phyloP scores from a whole-genome alignment of 2,329 filamentous ascomycete species.

The Scolecobasidium constrictum region DNA sequence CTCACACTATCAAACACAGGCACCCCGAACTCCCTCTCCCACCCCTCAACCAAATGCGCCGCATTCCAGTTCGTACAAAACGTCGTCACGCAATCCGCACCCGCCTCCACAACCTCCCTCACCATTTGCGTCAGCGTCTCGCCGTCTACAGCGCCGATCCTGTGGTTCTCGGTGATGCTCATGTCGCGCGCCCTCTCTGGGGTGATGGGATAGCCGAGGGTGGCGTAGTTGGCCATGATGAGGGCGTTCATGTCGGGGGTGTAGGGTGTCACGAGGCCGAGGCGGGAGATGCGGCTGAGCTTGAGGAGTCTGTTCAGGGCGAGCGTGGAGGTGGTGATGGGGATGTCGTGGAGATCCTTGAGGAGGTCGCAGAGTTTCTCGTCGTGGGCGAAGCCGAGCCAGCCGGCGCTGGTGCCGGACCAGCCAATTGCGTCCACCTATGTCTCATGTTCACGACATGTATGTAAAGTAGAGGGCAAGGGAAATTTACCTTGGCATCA shows the following conservation, averaged over 20 bases:
- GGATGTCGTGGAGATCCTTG: slow-evolving; percentile 24
- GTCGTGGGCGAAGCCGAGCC: slow-evolving; percentile 22
- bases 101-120: slow-evolving; percentile 17
- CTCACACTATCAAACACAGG: slow-evolving; percentile 32
- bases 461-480: background rate
- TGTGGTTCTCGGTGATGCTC: slow-evolving; percentile 25
- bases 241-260: slow-evolving; percentile 27
- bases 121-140: slow-evolving; percentile 20
- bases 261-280: slow-evolving; percentile 34
- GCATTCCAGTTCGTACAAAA: slow-evolving; percentile 35
- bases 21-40: slow-evolving; percentile 27
- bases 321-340: slow-evolving; percentile 30
- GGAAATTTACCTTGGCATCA: slow-evolving; percentile 13
- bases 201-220: slow-evolving; percentile 22
- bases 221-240: slow-evolving; percentile 25
- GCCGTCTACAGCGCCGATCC: slow-evolving; percentile 26
- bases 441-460: background rate
- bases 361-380: slow-evolving; percentile 28
- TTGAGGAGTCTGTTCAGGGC: slow-evolving; percentile 27
- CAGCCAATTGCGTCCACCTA: slow-evolving; percentile 20
- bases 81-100: slow-evolving; percentile 25
- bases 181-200: slow-evolving; percentile 22
- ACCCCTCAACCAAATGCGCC: slow-evolving; percentile 25
- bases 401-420: slow-evolving; percentile 21
- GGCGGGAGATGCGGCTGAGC: slow-evolving; percentile 16